A percentile compares a stretch with the other conserved stretches of the same genome.
phyloP scores from a whole-genome alignment of 225 moss, liverwort and hornwort genomes.

The Pseudoscleropodium purum region DNA sequence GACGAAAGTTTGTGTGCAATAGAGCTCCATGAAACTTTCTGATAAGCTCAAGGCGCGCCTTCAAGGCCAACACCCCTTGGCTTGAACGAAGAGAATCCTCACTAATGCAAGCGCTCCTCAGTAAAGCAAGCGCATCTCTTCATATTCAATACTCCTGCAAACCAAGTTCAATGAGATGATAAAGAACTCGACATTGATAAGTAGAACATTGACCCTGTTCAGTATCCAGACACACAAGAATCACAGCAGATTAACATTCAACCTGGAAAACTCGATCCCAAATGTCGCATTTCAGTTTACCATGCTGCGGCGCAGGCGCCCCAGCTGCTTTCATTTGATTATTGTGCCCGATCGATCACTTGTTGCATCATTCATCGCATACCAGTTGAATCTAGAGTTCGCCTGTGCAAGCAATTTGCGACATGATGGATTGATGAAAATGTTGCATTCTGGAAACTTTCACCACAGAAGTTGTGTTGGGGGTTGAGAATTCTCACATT shows the following conservation, averaged over 20 bases:
- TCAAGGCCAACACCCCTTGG: constrained; percentile 76
- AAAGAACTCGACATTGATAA: neutral
- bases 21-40: constrained; percentile 73
- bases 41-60: constrained; percentile 70
- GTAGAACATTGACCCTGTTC: neutral
- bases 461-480: neutral
- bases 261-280: neutral
- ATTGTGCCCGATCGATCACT: neutral
- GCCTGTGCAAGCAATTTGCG: neutral
- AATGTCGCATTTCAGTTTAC: neutral
- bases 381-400: neutral
- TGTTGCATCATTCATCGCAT: neutral
- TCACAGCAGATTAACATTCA: neutral
- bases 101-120: constrained; percentile 82
- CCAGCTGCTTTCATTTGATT: neutral
- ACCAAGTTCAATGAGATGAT: neutral
- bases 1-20: constrained; percentile 34
- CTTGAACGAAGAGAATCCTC: constrained; percentile 70
- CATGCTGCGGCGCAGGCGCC: neutral
- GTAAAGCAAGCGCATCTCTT: constrained; percentile 87
- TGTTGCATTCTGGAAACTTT: neutral
- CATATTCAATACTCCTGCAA: constrained; percentile 84
- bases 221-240: neutral
- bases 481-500: neutral
- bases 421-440: neutral